Base-by-base conservation (phyloP, 2,329 filamentous ascomycete genomes). In the Myriosclerotinia scirpicola region DNA sequence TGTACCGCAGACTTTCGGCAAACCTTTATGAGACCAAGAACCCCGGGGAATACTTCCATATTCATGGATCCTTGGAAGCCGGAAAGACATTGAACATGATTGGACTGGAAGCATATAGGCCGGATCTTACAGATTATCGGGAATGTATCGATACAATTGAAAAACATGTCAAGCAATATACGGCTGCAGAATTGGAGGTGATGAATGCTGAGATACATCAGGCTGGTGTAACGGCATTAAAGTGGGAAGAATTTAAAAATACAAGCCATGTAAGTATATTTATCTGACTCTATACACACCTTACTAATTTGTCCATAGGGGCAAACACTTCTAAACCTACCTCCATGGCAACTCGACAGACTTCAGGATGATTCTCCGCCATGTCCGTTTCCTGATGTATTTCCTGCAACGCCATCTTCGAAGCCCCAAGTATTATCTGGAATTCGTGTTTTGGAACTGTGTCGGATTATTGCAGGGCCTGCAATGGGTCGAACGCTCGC, bases 381-480 rank as follows among this genome's bases (percentile, higher is more conserved):
- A 3, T 81, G 82, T 3, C 81, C 82, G 9, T 75, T 77, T 3
- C 64, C 64, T 15, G 26, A 61, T 30, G 12, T 50, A 3, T 79
- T 79, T 8, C 72, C 73, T 64, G 69, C 72, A 12, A 55, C 66
- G 7, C 61, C 64, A 2, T 38, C 46, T 22, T 68, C 62, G 12
- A 69, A 71, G 44, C 71, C 71, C 12, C 70, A 71, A 66, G 67
- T 73, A 72, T 86, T 79, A 67, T 81, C 73, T 8, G 90, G 90
- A 0, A 82, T 92, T 75, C 89, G 88, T 70, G 89, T 93, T 7
- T 82, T 93, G 6, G 90, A 93, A 74, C 79, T 93, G 40, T 90
- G 89, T 74, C 86, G 90, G 52, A 87, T 92, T 73, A 91, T 93
- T 69, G 90, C 90, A 4, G 90, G 89, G 0, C 90, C 90, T n/a